Conservation (phyloP, 306 rosid genomes). For the Casuarina cunninghamiana region DNA sequence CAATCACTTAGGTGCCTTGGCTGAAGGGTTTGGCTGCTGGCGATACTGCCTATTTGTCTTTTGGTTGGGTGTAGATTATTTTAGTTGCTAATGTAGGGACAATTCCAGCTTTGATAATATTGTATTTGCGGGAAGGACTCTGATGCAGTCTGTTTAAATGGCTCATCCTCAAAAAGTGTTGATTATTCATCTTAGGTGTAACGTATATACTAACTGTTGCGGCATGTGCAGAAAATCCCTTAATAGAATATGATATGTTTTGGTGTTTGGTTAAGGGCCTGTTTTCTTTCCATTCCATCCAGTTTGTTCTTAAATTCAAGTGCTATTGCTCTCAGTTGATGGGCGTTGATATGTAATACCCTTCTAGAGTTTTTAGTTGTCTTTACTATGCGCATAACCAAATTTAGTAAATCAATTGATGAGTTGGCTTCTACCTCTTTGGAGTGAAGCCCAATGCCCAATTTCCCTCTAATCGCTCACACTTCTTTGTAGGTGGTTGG, state of each 20-base stretch:
- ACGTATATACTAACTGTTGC: constrained; percentile 54
- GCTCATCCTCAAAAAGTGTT: constrained; percentile 37
- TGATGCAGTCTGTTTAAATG: constrained; percentile 43
- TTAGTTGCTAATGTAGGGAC: constrained; percentile 68
- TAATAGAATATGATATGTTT: constrained; percentile 24
- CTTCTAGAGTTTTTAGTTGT: too few relatives aligned
- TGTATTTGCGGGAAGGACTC: constrained; percentile 30
- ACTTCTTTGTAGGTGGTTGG: too few relatives aligned
- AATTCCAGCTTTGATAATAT: constrained; percentile 38
- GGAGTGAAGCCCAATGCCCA: too few relatives aligned
- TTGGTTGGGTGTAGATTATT: constrained; percentile 74
- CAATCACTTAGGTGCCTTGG: constrained; percentile 43
- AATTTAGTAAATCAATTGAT: too few relatives aligned
- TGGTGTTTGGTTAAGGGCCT: constrained; percentile 35
- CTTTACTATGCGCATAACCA: too few relatives aligned
- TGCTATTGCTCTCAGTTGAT: neutral
- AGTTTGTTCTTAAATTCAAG: constrained; percentile 31
- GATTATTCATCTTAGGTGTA: constrained; percentile 61
- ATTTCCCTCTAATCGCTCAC: too few relatives aligned
- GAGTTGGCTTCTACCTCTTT: too few relatives aligned
- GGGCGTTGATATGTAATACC: too few relatives aligned
- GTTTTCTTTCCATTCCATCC: constrained; percentile 21
- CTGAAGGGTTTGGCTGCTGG: constrained; percentile 42
- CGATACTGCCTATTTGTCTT: constrained; percentile 46
- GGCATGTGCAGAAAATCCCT: constrained; percentile 77